phyloP scores from a whole-genome alignment of 2,329 filamentous ascomycete species.

The Aspergillus bombycis region DNA sequence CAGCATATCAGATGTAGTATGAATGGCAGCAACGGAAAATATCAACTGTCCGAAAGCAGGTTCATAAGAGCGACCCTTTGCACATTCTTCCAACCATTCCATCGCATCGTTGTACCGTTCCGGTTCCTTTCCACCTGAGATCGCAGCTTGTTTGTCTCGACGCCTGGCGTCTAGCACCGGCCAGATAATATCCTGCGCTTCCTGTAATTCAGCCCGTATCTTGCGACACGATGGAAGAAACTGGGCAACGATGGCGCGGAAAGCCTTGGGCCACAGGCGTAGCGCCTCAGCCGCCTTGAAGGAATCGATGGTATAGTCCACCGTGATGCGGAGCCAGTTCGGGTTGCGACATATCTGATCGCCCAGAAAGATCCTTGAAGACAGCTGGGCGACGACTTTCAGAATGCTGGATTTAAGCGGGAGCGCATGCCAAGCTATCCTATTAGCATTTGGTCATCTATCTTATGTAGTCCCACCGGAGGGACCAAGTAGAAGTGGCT shows the following conservation, averaged over 20 bases:
- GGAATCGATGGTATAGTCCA: slow-evolving; percentile 28
- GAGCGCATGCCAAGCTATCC: slow-evolving; percentile 17
- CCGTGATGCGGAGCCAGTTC: slow-evolving; percentile 32
- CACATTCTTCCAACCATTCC: slow-evolving; percentile 30
- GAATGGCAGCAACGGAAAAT: slow-evolving; percentile 28
- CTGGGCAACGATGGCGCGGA: slow-evolving; percentile 11
- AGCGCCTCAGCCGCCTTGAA: slow-evolving; percentile 18
- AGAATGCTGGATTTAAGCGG: slow-evolving; percentile 11
- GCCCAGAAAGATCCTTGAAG: slow-evolving; percentile 27
- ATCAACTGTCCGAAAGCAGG: slow-evolving; percentile 22
- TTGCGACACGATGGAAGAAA: slow-evolving; percentile 18
- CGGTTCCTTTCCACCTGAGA: not conserved
- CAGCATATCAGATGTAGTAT: slow-evolving; percentile 28
- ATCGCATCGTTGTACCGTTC: slow-evolving; percentile 24
- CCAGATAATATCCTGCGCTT: slow-evolving; percentile 16
- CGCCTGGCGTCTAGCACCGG: slow-evolving; percentile 12
- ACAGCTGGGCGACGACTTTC: slow-evolving; percentile 9
- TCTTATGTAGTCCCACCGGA: not conserved
- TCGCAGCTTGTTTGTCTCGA: not conserved
- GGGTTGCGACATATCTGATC: slow-evolving; percentile 25
- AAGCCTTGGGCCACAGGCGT: slow-evolving; percentile 12
- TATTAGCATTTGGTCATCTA: not conserved
- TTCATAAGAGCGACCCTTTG: slow-evolving; percentile 25
- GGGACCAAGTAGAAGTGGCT: too few species aligned
- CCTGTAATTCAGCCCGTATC: slow-evolving; percentile 8